Evolutionary conservation across 2,329 filamentous ascomycete genomes (phyloP), one percentile per base, ranked within the genome.

Genomic region (Fusarium nisikadoi): DNA sequence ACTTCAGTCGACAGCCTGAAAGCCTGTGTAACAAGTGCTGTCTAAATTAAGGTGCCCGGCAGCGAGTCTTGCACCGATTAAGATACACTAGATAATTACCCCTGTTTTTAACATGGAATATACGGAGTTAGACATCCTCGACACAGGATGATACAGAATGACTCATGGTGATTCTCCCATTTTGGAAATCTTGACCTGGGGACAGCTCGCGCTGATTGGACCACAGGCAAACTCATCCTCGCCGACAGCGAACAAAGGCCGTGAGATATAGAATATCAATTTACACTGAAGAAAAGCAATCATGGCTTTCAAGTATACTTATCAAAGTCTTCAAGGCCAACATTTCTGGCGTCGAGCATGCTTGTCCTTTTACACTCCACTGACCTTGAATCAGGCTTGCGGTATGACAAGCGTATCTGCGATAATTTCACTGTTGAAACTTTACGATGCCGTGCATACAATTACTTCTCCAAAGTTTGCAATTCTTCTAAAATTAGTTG

Each of bases 121-220:
- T 4, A 33, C 13, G 7, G 27, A 13, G 39, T 12, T 35, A 12
- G 11, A 42, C 33, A 6, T 27, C 2, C 2, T 33, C 4, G 8
- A 62, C 19, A 25, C 27, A 62, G 0, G 0, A n/a, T 68, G 63
- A 62, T 33, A 14, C 17, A 45, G 2, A 39, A 63, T 68, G 65
- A 68, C 47, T 68, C 65, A 68, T 63, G 8, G 35, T 47, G 33
- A 45, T 23, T 25, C 17, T 36, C 43, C 27, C 49, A 27, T n/a
- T 47, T 27, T 19, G 14, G 42, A 25, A 19, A 19, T 11, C 8
- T 33, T 4, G 3, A 23, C 1, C 20, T 8, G 1, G 14, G 8
- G 13, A 39, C 1, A 3, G 2, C 19, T 27, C 0, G 14, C 6
- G 5, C 23, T 27, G 33, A 39, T 53, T 53, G 33, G 49, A 20